Base-by-base conservation (phyloP, 2,329 filamentous ascomycete genomes). In the Plenodomus biglobosus region DNA sequence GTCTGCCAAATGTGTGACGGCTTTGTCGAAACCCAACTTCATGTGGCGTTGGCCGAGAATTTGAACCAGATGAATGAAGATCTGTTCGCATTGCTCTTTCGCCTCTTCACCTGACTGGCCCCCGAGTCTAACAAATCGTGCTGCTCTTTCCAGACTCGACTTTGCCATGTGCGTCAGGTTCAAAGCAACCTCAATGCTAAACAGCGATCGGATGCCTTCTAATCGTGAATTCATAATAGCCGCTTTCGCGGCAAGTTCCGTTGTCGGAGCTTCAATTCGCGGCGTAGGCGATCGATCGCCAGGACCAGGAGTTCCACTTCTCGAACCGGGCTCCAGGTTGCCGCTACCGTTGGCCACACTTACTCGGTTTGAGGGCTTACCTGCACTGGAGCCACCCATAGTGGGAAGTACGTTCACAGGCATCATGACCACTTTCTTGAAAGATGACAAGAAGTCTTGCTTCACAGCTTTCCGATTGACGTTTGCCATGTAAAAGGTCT, bases 381-480 rank as follows among this genome's bases (percentile, higher is more conserved):
- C 68, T 16, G 77, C 43, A 34, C 55, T 57, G 7, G 65, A 62
- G 15, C 64, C 57, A 18, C 67, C 67, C 55, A 90, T 82, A 39
- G 82, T 85, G 1, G 90, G 89, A 3, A 97, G 77, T 8, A 91
- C 92, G 43, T 90, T 95, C 40, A 99, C 92, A 2, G 94, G 94
- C 85, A 96, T 95, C 92, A 99, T 96, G 56, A 99, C 89, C 8
- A 99, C 94, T 72, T 97, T 97, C 68, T 91, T 96, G 78, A 99
- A 99, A 0, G 92, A 96, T 38, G 86, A 94, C 52, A 99, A 70
- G 63, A 99, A 99, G 69, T 99, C 94, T 59, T 91, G 90, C 75
- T 99, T 99, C 55, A 95, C 94, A 1, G 91, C 94, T 69, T 95
- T 91, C 20, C 94, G 83, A 67, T 92, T 96, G 65, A 97, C 85